Percentiles rank a stretch among this genome's conserved stretches.
Evolutionary conservation across 805 yeast species (phyloP).

Genomic region (Candida berthetii): DNA sequence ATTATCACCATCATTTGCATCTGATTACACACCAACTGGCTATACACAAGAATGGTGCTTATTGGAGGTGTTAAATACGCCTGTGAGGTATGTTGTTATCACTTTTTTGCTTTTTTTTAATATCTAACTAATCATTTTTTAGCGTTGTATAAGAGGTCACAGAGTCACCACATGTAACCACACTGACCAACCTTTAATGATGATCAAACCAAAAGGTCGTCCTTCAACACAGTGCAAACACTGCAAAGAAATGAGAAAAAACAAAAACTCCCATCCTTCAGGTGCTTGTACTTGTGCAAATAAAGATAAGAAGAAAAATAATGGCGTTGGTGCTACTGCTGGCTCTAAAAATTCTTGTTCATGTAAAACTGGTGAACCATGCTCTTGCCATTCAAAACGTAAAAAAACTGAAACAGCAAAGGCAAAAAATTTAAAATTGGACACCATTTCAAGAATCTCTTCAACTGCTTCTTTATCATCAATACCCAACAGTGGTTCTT

Average conservation of each 20-base stretch:
- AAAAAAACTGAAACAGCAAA: slow-evolving; percentile 1
- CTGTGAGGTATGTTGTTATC: slow-evolving; percentile 45
- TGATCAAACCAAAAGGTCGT: slow-evolving; percentile 95
- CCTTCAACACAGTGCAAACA: slow-evolving; percentile 90
- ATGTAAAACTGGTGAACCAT: slow-evolving; percentile 19
- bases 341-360: slow-evolving; percentile 18
- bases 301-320: slow-evolving; percentile 27
- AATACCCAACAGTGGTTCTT: slow-evolving; percentile 1
- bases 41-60: slow-evolving; percentile 72
- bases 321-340: slow-evolving; percentile 21
- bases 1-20: no score
- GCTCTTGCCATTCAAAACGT: slow-evolving; percentile 21
- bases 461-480: slow-evolving; percentile 2
- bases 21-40: no score
- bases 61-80: slow-evolving; percentile 94
- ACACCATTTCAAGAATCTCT: not conserved
- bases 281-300: slow-evolving; percentile 64
- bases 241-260: slow-evolving; percentile 70
- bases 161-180: slow-evolving; percentile 93
- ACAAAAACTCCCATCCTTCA: slow-evolving; percentile 53
- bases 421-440: not conserved
- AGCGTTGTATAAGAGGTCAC: slow-evolving; percentile 90
- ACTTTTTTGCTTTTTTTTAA: not conserved
- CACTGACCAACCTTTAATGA: slow-evolving; percentile 81
- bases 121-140: slow-evolving; percentile 2